phyloP scores from a whole-genome alignment of 768 basidiomycete species.

The Xerocomellus chrysenteron region DNA sequence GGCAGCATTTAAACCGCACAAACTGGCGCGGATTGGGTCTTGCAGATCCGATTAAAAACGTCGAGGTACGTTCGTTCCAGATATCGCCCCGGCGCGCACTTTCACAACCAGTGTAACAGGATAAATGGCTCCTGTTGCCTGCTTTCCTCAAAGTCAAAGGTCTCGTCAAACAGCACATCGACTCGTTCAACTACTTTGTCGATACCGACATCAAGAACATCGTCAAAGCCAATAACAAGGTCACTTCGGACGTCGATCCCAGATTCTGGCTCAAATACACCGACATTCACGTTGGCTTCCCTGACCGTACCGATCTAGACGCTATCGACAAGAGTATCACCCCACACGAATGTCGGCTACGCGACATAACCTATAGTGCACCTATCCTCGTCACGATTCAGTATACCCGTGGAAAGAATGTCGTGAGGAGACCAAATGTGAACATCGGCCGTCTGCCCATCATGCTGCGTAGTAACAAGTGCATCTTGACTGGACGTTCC shows the following conservation, averaged over 20 bases:
- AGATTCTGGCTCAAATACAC: constrained; percentile 96
- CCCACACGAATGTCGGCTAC: constrained; percentile 94
- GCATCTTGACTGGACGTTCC: constrained; percentile 75
- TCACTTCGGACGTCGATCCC: constrained; percentile 96
- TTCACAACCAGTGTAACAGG: constrained; percentile 45
- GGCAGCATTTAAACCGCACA: constrained; percentile 56
- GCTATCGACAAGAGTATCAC: constrained; percentile 82
- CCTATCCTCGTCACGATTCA: constrained; percentile 92
- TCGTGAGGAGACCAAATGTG: constrained; percentile 79
- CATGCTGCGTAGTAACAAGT: constrained; percentile 96
- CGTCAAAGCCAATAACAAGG: constrained; percentile 87
- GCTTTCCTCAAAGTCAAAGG: constrained; percentile 98
- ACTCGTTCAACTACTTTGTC: constrained; percentile 99
- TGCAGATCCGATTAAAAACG: constrained; percentile 86
- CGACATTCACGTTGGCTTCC: constrained; percentile 91
- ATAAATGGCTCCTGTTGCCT: constrained; percentile 97
- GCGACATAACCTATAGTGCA: constrained; percentile 93
- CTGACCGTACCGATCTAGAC: constrained; percentile 82
- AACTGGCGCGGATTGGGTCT: constrained; percentile 76
- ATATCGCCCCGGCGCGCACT: not conserved
- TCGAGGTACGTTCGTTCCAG: constrained; percentile 64
- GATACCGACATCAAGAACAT: constrained; percentile 97
- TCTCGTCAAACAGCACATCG: constrained; percentile 98
- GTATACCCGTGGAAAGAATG: constrained; percentile 89
- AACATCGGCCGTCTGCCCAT: constrained; percentile 91